phyloP scores from a whole-genome alignment of 805 yeast species.

The Starmerella geochares region DNA sequence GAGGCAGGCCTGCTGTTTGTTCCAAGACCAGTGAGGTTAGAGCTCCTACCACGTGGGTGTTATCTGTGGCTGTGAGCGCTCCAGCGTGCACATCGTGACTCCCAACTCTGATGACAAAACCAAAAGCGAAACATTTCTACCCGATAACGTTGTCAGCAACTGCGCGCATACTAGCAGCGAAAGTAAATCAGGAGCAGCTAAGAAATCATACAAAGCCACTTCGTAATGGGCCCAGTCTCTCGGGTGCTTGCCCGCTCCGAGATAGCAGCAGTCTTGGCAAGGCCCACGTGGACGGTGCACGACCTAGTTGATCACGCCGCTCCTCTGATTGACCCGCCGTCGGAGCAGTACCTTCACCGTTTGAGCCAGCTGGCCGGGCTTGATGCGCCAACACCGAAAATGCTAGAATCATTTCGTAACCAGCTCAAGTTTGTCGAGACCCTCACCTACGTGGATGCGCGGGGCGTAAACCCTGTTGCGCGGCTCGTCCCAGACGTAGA shows the following conservation, averaged over 20 bases:
- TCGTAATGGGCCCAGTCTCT: neutral
- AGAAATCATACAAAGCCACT: neutral
- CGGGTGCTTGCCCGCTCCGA: slow-evolving; percentile 11
- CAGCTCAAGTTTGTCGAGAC: slow-evolving; percentile 35
- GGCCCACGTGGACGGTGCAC: slow-evolving; percentile 29
- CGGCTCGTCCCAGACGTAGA: slow-evolving; percentile 24
- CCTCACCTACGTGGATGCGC: slow-evolving; percentile 31
- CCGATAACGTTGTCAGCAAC: neutral
- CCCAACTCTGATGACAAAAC: neutral
- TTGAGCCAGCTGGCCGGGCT: slow-evolving; percentile 21
- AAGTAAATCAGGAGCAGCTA: neutral
- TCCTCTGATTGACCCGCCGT: slow-evolving; percentile 20
- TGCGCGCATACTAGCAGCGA: no score
- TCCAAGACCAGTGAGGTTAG: neutral
- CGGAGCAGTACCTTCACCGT: slow-evolving; percentile 16
- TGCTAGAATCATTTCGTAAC: slow-evolving; percentile 28
- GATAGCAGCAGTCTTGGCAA: slow-evolving; percentile 17
- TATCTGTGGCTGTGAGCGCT: neutral
- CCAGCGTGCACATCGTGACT: neutral
- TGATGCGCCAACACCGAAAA: slow-evolving; percentile 24
- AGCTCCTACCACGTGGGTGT: neutral
- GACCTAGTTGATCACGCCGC: slow-evolving; percentile 25
- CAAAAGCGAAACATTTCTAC: neutral
- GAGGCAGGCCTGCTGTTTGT: neutral
- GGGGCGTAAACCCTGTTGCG: slow-evolving; percentile 30